These are phyloP conservation scores for Saccharomycopsis guyanensis DNA, from an alignment of 805 yeast genomes.

Conservation along the genomic window DNA sequence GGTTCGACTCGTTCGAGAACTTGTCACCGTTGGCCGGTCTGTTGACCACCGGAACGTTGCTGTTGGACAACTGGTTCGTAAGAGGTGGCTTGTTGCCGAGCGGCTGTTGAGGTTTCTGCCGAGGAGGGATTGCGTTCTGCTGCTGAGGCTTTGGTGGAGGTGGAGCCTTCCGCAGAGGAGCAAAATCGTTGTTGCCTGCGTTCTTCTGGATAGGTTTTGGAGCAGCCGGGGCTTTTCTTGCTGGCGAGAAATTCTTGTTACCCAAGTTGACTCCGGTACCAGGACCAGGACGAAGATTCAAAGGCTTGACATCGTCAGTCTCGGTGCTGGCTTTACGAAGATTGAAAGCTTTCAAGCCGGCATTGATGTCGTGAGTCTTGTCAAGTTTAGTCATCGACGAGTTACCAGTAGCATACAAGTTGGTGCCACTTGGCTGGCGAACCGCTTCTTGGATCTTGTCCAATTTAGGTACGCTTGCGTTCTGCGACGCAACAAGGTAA, in stretches of 20 bases:
- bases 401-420: conserved; percentile 11
- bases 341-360: conserved; percentile 20
- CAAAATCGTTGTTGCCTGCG: conserved; percentile 28
- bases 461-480: conserved; percentile 6
- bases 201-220: conserved; percentile 29
- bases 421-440: conserved; percentile 5
- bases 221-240: conserved; percentile 36
- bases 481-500: conserved; percentile 6
- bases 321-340: conserved; percentile 5
- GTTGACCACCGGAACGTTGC: conserved; percentile 20
- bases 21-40: neutral
- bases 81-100: neutral
- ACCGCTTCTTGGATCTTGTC: conserved; percentile 13
- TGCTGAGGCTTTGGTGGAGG: conserved; percentile 36
- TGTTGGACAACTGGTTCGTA: conserved; percentile 20
- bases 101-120: conserved; percentile 10
- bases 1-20: conserved; percentile 7
- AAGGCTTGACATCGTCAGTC: conserved; percentile 12
- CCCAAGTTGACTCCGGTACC: neutral
- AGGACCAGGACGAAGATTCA: conserved; percentile 5
- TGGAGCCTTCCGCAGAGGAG: conserved; percentile 50
- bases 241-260: conserved; percentile 29
- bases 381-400: conserved; percentile 2
- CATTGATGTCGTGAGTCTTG: conserved; percentile 27
- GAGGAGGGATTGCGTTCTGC: conserved; percentile 1